Percentiles rank a stretch among this genome's conserved stretches.
phyloP scores from a whole-genome alignment of 1,139 yeast genomes.

The Wickerhamomyces sp. region DNA sequence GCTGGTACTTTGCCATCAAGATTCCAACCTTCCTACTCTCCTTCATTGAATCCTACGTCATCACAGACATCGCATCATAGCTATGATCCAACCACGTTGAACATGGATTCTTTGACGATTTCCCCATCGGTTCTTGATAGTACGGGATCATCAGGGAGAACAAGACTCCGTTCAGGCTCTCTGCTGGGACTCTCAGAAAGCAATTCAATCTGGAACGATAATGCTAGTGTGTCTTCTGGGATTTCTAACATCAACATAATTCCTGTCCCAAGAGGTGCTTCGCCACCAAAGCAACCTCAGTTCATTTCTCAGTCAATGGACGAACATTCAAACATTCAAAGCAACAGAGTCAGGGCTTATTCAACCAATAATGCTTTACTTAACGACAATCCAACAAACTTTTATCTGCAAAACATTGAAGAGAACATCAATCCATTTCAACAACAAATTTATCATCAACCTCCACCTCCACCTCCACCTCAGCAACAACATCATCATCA shows the following conservation, averaged over 20 bases:
- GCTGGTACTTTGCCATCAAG: conserved; percentile 56
- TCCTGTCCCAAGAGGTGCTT: not conserved
- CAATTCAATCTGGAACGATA: conserved; percentile 25
- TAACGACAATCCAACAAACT: conserved; percentile 14
- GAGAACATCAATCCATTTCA: conserved; percentile 4
- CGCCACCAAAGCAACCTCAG: not conserved
- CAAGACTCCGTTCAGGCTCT: conserved; percentile 27
- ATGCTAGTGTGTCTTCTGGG: conserved; percentile 1
- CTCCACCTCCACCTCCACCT: conserved; percentile 6
- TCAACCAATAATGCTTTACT: conserved; percentile 31
- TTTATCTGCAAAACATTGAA: conserved; percentile 14
- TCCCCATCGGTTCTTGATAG: conserved; percentile 14
- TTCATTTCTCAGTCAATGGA: conserved; percentile 8
- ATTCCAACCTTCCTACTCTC: conserved; percentile 22
- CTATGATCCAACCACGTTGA: conserved; percentile 19
- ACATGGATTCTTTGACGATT: conserved; percentile 21
- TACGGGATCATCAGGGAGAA: conserved; percentile 7
- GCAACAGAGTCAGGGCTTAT: conserved; percentile 41
- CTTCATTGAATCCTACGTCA: conserved; percentile 26
- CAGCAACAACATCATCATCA: too few relatives aligned
- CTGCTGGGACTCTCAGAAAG: conserved; percentile 25
- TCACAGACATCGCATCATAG: conserved; percentile 11
- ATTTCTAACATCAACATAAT: conserved; percentile 1
- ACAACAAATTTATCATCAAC: not conserved
- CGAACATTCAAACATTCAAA: conserved; percentile 10